Percentiles rank a stretch among this genome's conserved stretches.
Evolutionary conservation across 805 yeast genomes (phyloP).

Genomic region (Metschnikowia peoriensis): DNA sequence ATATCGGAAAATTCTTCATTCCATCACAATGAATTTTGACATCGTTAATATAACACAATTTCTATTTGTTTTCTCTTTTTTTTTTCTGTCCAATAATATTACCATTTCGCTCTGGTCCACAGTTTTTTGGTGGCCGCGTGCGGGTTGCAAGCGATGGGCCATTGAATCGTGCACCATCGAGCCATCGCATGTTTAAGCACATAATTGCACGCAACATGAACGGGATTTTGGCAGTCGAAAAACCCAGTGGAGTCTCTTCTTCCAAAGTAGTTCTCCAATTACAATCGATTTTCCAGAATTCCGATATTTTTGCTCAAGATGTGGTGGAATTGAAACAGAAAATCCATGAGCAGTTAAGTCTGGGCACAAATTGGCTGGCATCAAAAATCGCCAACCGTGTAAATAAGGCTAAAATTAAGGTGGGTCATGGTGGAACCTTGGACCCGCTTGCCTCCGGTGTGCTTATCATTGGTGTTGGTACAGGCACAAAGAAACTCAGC

Average conservation of each 20-base stretch:
- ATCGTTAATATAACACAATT: too few species aligned
- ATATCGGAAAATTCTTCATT: too few species aligned
- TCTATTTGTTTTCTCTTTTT: not conserved
- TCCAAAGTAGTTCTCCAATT: slow-evolving; percentile 66
- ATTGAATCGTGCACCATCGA: not conserved
- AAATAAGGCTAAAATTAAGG: slow-evolving; percentile 63
- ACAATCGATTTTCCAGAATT: slow-evolving; percentile 59
- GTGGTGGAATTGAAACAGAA: slow-evolving; percentile 49
- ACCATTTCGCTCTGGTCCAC: too few species aligned
- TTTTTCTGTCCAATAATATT: not conserved
- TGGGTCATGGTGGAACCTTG: slow-evolving; percentile 98
- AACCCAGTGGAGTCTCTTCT: slow-evolving; percentile 84
- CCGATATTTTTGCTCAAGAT: slow-evolving; percentile 56
- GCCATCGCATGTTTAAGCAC: slow-evolving; percentile 2
- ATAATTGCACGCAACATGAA: slow-evolving; percentile 52
- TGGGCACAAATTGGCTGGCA: slow-evolving; percentile 40
- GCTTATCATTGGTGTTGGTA: slow-evolving; percentile 85
- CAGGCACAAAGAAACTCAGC: slow-evolving; percentile 81
- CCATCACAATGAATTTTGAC: too few species aligned
- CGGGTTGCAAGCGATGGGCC: not conserved
- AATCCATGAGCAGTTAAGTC: slow-evolving; percentile 39
- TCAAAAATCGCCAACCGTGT: slow-evolving; percentile 52
- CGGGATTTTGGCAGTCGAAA: slow-evolving; percentile 89
- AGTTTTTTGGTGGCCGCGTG: not conserved
- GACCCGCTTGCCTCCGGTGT: slow-evolving; percentile 98